Evolutionary conservation across 495 filamentous ascomycete species (phyloP).

Genomic region (Aspergillus saccharolyticus): DNA sequence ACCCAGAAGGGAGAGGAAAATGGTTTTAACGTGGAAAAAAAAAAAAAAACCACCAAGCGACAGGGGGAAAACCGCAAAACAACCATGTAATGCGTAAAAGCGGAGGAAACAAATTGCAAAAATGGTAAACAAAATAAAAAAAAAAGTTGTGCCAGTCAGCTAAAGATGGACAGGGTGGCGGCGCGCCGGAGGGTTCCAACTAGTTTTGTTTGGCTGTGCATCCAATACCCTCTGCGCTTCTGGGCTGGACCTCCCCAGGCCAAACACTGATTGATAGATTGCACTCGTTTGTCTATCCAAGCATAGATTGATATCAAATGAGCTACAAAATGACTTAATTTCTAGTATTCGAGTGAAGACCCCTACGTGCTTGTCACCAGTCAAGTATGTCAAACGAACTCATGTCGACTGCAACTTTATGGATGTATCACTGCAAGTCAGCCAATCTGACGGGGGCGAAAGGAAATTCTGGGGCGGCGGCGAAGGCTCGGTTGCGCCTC

Average conservation of each 20-base stretch:
- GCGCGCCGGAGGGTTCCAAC: not conserved
- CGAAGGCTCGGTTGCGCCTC: not conserved
- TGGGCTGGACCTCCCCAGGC: not conserved
- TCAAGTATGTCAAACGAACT: not conserved
- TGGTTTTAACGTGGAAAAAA: slow-evolving; percentile 2
- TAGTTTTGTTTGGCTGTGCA: not conserved
- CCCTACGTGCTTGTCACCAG: not conserved
- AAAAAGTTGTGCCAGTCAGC: not conserved
- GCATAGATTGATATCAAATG: too few relatives aligned
- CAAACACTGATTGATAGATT: not conserved
- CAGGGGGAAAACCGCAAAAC: slow-evolving; percentile 10
- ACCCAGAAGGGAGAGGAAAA: not conserved
- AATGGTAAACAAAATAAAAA: slow-evolving; percentile 7
- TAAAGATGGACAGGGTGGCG: slow-evolving; percentile 1
- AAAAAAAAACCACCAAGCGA: slow-evolving; percentile 12
- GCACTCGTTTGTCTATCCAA: not conserved
- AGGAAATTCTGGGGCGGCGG: not conserved
- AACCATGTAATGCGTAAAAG: slow-evolving; percentile 4
- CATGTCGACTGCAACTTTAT: too few relatives aligned
- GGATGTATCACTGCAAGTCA: too few relatives aligned
- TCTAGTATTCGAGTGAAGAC: too few relatives aligned
- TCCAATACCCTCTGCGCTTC: not conserved
- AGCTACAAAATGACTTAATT: too few relatives aligned
- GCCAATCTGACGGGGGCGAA: not conserved
- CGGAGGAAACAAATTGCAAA: slow-evolving; percentile 6